Percentiles rank a stretch among this genome's conserved stretches.
phyloP scores from a whole-genome alignment of 192 early-diverging fungal genomes.

The Entomortierella lignicola region DNA sequence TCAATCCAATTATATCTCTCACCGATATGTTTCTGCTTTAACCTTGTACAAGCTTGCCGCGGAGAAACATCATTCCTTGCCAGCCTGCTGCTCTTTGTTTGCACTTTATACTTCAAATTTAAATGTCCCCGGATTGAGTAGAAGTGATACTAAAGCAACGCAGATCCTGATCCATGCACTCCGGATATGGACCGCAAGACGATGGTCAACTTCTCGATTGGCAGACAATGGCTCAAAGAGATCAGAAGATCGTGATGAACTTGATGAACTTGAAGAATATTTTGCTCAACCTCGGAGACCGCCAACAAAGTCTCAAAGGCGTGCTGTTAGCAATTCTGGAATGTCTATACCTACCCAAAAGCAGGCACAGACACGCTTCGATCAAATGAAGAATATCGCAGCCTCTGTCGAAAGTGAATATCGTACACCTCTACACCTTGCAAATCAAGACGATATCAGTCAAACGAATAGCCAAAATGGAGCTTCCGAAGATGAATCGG shows the following conservation, averaged over 20 bases:
- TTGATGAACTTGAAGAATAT: conserved; percentile 51
- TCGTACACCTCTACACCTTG: conserved; percentile 11
- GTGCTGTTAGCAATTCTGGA: neutral
- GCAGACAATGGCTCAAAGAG: conserved; percentile 2
- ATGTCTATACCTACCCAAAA: conserved; percentile 9
- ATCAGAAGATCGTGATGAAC: conserved; percentile 18
- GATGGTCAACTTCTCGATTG: conserved; percentile 21
- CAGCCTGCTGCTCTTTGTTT: conserved; percentile 42
- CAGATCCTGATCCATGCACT: conserved; percentile 44
- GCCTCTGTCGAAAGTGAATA: conserved; percentile 43
- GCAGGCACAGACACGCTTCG: neutral
- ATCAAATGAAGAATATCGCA: neutral
- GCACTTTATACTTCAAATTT: conserved; percentile 45
- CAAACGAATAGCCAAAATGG: neutral
- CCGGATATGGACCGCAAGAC: conserved; percentile 43
- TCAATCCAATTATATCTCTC: conserved; percentile 50
- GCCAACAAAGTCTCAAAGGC: neutral
- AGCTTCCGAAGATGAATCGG: neutral
- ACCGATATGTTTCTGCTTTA: conserved; percentile 41
- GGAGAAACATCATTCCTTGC: conserved; percentile 38
- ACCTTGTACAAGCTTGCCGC: conserved; percentile 37
- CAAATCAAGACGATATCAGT: conserved; percentile 1
- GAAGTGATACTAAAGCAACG: conserved; percentile 42
- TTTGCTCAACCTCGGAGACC: conserved; percentile 33
- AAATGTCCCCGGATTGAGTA: conserved; percentile 25